Evolutionary conservation across 225 moss, liverwort and hornwort genomes (phyloP), one percentile per base, ranked within the genome.

Genomic region (Bryum argenteum): DNA sequence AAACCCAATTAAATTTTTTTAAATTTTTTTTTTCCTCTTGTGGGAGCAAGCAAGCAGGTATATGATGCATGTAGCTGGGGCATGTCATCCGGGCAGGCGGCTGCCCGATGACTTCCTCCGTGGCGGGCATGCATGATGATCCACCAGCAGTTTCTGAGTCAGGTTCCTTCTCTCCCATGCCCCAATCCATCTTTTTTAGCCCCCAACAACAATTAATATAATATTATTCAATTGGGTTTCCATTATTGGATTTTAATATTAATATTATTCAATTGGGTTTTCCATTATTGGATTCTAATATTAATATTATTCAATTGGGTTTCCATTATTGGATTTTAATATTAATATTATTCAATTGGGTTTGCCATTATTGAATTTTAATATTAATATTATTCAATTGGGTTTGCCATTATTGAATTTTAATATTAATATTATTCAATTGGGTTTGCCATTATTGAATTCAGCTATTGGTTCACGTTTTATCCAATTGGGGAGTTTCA

Each of bases 71-170:
- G 33, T 33, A 33, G 39, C 40, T 10, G 40, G 56, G 73, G 19
- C 58, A 26, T 26, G 26, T n/a, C 65, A 28, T 1, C 67, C 14
- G 22, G 18, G 2, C 3, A 4, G 43, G 43, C 10, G 54, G 15
- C 19, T 0, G 0, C 0, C 3, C 1, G 8, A 2, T 11, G 2
- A 26, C 26, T 26, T 4, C 12, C 0, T 8, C 55, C 18, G 6
- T 63, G 79, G 57, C 63, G 12, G 0, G 4, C 65, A 8, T 24
- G 52, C 44, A 59, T 59, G 70, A 59, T 22, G 8, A n/a, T 13
- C 6, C 8, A 4, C 14, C 2, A 26, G 43, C 41, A 70, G 58
- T 59, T 79, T 67, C 48, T 0, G 0, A 0, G 26, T 9, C 50
- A 57, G 19, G 52, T 79, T 79, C 74, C 75, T 44, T 16, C 9